Base-by-base conservation (phyloP, 2,329 filamentous ascomycete species). In the Fusarium nematophilum region DNA sequence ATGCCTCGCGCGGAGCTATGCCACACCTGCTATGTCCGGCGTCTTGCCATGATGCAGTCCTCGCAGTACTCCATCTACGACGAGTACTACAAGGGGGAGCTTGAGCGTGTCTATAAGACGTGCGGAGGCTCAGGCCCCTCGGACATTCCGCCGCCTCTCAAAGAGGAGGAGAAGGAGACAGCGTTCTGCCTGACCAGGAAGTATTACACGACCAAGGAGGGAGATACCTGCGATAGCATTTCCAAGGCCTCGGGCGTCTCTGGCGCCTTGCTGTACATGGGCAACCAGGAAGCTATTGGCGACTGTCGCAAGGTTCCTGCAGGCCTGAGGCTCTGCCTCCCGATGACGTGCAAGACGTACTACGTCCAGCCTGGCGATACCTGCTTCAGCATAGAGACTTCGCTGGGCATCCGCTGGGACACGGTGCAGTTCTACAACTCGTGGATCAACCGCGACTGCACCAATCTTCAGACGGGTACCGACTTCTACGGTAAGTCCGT, bases 1-100 rank as follows among this genome's bases (percentile, higher is more conserved):
- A 68, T 70, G 63, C 65, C 65, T 2, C 7, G 44, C 1, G 31
- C 34, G 5, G 65, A 72, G 40, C 43, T 72, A 9, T 72, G 70
- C 42, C 61, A 48, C 5, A 33, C 37, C 34, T 72, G 70, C 53
- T 66, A 65, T 44, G 26, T 34, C 2, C 37, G 47, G 3, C 55
- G 48, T n/a, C 53, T 67, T 3, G 29, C 45, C 10, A 58, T 71
- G 51, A 71, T 70, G 68, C 67, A 72, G 45, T 34, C 50, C 6
- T 59, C 45, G 9, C 21, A 40, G 7, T 70, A 72, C 51, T 63
- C 64, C 0, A 10, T 58, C 38, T 69, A 71, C 37, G 47, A 68
- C 14, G 18, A 53, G 11, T 45, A 39, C 38, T 59, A 57, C 38
- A 27, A 58, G 30, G 4, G n/a, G 7, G 9, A 50, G 10, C 53